Evolutionary conservation across 352 stramenopile genomes (phyloP), one percentile per base, ranked within the genome.

Genomic region (Paralagenidium karlingii): DNA sequence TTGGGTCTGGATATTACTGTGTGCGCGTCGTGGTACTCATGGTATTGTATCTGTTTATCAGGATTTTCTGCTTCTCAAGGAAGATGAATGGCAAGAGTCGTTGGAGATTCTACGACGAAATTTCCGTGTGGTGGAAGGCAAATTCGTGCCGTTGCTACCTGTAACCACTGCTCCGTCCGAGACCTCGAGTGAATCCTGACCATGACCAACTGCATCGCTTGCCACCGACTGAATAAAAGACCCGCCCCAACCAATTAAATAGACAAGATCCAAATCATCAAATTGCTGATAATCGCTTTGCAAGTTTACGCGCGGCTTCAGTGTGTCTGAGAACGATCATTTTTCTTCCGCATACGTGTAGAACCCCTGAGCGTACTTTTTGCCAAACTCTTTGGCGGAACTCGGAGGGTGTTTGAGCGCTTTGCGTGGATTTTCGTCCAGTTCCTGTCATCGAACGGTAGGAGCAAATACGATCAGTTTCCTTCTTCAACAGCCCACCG

Each of bases 301-400:
- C n/a, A n/a, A n/a, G n/a, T n/a, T n/a, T n/a, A n/a, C n/a, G n/a
- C n/a, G n/a, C n/a, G n/a, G n/a, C n/a, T n/a, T n/a, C n/a, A n/a
- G n/a, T n/a, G n/a, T n/a, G n/a, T n/a, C n/a, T n/a, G n/a, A n/a
- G n/a, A n/a, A n/a, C n/a, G n/a, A n/a, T 63, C 38, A 87, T 55
- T 87, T 87, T 55, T 78, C 74, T 40, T 84, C 74, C 0, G 74
- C 74, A 55, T 79, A 82, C 19, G 75, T 84, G 63, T 88, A 88
- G 44, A 85, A 88, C 9, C 71, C 75, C 37, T 88, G 75, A 1
- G 75, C 75, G 30, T 88, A 88, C 47, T 75, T 78, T 40, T 69
- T 83, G 20, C 75, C 71, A 44, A 88, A 88, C 28, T 84, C 75
- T 9, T 60, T 47, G 7, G 71, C 66, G 11, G 60, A 69, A 3